These are phyloP conservation scores for Rhodotorula sp. DNA, from an alignment of 1,284 basidiomycete species.

Conservation along the genomic window DNA sequence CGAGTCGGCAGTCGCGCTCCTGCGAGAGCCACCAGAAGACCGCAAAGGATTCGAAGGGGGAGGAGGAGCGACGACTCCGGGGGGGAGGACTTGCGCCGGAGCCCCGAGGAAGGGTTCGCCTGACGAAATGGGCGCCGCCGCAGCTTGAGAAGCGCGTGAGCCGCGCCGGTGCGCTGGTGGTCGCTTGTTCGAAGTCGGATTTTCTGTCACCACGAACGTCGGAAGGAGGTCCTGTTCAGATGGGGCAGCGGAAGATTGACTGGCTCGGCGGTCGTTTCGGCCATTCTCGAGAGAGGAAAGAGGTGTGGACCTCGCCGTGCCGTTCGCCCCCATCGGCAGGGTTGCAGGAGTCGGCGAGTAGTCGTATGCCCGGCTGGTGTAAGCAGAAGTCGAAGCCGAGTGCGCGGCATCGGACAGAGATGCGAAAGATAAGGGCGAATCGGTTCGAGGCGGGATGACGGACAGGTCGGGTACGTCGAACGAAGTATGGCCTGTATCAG, in stretches of 20 bases:
- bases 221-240: no score
- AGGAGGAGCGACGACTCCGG: not conserved
- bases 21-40: not conserved
- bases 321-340: no score
- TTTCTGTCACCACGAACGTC: no score
- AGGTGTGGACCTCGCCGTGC: no score
- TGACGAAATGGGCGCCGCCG: not conserved
- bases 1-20: slow-evolving; percentile 15
- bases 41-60: not conserved
- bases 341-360: not conserved
- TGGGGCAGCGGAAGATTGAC: no score
- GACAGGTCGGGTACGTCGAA: not conserved
- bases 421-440: slow-evolving; percentile 16
- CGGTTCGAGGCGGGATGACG: not conserved
- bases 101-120: not conserved
- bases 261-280: no score
- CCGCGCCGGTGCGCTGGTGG: not conserved
- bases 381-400: not conserved
- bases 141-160: not conserved
- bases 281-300: no score
- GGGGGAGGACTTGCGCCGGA: slow-evolving; percentile 2
- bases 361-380: not conserved
- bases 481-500: not conserved
- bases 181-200: not conserved
- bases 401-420: not conserved